A percentile compares a stretch with the other conserved stretches of the same genome.
phyloP scores from a whole-genome alignment of 441 rosid genomes.

The Adansonia madagascariensis region DNA sequence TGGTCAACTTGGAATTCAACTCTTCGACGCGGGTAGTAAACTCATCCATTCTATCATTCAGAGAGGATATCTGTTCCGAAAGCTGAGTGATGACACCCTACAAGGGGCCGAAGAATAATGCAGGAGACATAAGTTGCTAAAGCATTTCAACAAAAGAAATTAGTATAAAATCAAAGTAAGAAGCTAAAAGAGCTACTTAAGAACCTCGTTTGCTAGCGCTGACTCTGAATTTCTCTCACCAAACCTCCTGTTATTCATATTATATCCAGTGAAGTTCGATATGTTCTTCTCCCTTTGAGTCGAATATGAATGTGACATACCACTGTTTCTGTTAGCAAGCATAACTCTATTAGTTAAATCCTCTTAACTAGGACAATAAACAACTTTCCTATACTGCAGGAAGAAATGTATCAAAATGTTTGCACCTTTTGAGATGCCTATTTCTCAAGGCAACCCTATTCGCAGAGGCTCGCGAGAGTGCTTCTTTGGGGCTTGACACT shows the following conservation, averaged over 20 bases:
- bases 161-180: not conserved
- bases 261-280: conserved; percentile 52
- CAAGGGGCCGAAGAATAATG: conserved; percentile 12
- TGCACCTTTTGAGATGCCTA: conserved; percentile 71
- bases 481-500: conserved; percentile 84
- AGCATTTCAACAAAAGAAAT: not conserved
- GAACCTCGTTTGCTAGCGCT: conserved; percentile 57
- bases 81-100: conserved; percentile 80
- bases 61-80: conserved; percentile 81
- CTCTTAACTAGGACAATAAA: conserved; percentile 26
- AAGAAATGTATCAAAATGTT: conserved; percentile 24
- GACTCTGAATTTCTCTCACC: conserved; percentile 59
- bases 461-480: conserved; percentile 69
- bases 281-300: conserved; percentile 68
- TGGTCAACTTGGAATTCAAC: conserved; percentile 63
- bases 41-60: conserved; percentile 93
- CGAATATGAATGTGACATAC: conserved; percentile 84
- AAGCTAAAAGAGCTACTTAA: not conserved
- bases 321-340: conserved; percentile 46
- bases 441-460: conserved; percentile 73
- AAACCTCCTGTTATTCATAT: conserved; percentile 49
- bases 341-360: conserved; percentile 36
- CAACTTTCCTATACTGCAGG: conserved; percentile 18
- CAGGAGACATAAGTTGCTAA: conserved; percentile 18
- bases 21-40: conserved; percentile 78